Base-by-base conservation (phyloP, 345 rosid genomes). In the Barbarea vulgaris region DNA sequence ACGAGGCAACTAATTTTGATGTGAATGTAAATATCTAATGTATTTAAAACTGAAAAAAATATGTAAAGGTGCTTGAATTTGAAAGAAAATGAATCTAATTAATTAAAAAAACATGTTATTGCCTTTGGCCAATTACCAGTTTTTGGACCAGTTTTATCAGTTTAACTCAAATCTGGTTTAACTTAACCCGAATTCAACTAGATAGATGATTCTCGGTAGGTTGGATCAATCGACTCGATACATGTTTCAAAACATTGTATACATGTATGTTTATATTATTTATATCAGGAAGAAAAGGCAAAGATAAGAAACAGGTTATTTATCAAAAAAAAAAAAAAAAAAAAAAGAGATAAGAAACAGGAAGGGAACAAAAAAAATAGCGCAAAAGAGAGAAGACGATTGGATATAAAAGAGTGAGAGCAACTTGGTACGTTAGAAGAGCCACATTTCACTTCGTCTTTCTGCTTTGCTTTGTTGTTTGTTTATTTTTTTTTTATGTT, bases 401-500 rank as follows among this genome's bases (percentile, higher is more conserved):
- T 42, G 73, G 33, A 57, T 33, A 28, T 7, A 41, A 44, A 59
- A 71, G 67, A 59, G 2, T 62, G 31, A 51, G 33, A 51, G 61
- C 76, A 62, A 72, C 70, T 72, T 39, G 63, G 21, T 39, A 53
- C 44, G 19, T 11, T 51, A 39, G 53, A 72, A 53, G 56, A 73
- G 24, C 55, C 77, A 73, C 64, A 64, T 53, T 53, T 54, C 34
- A 64, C 7, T 63, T 73, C 18, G 64, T 41, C 44, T 53, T 52
- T 72, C 46, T 37, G 22, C 63, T 73, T 73, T 73, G 60, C 12
- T 61, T 72, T 72, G 24, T 25, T 72, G 41, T 60, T 60, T 60
- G 54, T 24, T 39, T 61, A 37, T 41, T 69, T 47, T 60, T 0
- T 9, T 48, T 31, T 10, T 62, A 9, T 22, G 2, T 9, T 59